phyloP scores from a whole-genome alignment of 169 alveolate species.

The Cryptosporidium baileyi region DNA sequence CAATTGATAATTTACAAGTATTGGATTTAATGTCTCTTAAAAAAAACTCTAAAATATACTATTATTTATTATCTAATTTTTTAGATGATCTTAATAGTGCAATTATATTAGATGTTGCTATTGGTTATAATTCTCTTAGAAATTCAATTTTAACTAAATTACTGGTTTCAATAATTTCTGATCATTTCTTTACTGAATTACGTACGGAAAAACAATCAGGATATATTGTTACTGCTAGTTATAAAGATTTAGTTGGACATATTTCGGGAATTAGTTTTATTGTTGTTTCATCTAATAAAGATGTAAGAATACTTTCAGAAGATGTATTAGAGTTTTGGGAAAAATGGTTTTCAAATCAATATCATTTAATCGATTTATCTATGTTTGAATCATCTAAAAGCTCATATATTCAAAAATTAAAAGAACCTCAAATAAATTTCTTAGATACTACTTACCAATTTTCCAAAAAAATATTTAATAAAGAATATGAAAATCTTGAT shows the following conservation, averaged over 20 bases:
- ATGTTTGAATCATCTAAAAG: background rate
- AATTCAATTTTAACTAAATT: background rate
- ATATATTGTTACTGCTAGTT: background rate
- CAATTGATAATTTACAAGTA: background rate
- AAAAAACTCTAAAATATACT: background rate
- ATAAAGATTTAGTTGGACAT: background rate
- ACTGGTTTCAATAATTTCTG: background rate
- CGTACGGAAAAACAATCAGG: conserved; percentile 21
- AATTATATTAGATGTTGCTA: background rate
- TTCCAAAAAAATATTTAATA: background rate
- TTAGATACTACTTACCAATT: background rate
- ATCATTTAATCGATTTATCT: background rate
- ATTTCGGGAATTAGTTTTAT: background rate
- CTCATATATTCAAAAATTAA: background rate
- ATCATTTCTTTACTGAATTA: conserved; percentile 14
- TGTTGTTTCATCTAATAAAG: conserved; percentile 12
- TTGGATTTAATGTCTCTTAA: background rate
- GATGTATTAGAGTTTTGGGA: conserved; percentile 23
- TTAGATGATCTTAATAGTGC: background rate
- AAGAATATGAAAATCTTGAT: background rate
- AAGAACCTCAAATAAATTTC: background rate
- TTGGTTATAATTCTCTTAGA: background rate
- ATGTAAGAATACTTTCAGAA: background rate
- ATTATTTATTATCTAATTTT: background rate
- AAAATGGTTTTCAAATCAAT: background rate